These are phyloP conservation scores for Pestalotiopsis sp. DNA, from an alignment of 2,329 filamentous ascomycete genomes.

Conservation along the genomic window DNA sequence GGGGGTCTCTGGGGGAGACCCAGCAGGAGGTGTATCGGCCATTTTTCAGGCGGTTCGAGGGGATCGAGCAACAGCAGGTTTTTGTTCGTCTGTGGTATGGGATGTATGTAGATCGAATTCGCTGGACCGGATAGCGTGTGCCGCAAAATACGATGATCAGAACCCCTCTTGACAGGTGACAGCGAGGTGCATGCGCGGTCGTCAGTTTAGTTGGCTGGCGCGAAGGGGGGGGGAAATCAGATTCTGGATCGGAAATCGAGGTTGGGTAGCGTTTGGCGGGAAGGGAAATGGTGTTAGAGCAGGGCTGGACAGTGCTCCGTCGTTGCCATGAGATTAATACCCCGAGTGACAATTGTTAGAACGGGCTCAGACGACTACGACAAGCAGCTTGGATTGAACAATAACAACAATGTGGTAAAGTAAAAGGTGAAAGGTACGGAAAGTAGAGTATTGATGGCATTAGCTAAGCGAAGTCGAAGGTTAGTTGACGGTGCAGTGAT, in stretches of 20 bases:
- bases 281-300: neutral
- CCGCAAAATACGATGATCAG: conserved; percentile 1
- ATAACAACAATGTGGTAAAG: neutral
- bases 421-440: neutral
- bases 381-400: neutral
- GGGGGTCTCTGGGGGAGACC: conserved; percentile 10
- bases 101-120: neutral
- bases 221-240: neutral
- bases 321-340: neutral
- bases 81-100: neutral
- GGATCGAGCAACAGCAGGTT: conserved; percentile 2
- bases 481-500: neutral
- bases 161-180: conserved; percentile 9
- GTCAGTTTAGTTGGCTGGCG: neutral
- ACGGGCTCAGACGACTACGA: neutral
- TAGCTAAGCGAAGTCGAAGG: conserved; percentile 1
- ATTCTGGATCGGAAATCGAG: neutral
- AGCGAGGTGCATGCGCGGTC: neutral
- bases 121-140: neutral
- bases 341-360: neutral
- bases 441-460: neutral
- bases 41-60: neutral
- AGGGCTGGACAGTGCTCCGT: neutral
- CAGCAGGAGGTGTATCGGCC: conserved; percentile 7
- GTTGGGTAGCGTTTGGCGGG: neutral